Conservation (phyloP, 208 protist genomes). For the Leishmania arabica region DNA sequence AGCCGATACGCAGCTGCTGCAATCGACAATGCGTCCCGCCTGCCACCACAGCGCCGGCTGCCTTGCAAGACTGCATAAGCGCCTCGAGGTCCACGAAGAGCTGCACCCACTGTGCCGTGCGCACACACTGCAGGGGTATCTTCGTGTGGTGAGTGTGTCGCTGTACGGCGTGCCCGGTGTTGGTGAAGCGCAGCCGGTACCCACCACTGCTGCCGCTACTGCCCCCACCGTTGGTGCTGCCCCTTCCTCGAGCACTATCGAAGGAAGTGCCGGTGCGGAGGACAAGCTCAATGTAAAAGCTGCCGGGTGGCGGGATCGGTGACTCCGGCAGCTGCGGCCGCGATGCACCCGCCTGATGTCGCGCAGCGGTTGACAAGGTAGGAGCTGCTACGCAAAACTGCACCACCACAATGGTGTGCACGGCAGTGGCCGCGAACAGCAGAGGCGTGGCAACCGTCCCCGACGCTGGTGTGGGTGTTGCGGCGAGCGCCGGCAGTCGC, state of each 20-base stretch:
- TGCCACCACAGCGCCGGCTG: neutral
- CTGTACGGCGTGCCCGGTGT: conserved; percentile 33
- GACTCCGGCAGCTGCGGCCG: neutral
- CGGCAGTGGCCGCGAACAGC: neutral
- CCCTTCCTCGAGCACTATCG: neutral
- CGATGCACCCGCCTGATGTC: neutral
- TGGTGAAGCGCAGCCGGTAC: conserved; percentile 50
- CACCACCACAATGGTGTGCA: conserved; percentile 40
- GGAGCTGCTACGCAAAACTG: conserved; percentile 53
- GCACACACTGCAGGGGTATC: conserved; percentile 55
- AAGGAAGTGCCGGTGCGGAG: conserved; percentile 6
- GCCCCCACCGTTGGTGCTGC: neutral
- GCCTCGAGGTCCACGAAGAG: conserved; percentile 60
- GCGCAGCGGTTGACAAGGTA: neutral
- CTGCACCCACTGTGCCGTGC: conserved; percentile 61
- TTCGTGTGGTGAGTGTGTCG: conserved; percentile 59
- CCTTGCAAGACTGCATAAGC: conserved; percentile 36
- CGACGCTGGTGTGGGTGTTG: neutral
- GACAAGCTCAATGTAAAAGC: conserved; percentile 24
- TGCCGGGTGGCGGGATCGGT: conserved; percentile 15
- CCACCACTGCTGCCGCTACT: conserved; percentile 3
- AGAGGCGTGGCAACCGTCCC: neutral
- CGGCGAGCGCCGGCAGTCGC: conserved; percentile 13
- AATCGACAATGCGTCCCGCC: conserved; percentile 12
- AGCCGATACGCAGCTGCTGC: conserved; percentile 41